Evolutionary conservation across 371 early-diverging fungal genomes (phyloP).

Genomic region (Mucor irregularis): DNA sequence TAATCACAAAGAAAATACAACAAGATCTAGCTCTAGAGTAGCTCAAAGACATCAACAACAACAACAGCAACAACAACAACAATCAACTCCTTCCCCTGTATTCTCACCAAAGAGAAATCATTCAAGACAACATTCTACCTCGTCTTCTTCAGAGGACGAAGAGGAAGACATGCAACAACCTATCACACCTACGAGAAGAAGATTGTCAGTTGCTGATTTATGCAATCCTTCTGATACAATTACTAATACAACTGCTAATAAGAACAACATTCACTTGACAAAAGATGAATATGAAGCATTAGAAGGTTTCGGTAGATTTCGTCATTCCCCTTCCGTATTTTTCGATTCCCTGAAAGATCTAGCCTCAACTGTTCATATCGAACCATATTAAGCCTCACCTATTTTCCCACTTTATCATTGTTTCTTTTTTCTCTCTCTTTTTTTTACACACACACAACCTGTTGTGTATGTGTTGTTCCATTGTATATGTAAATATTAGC

Average conservation of each 20-base stretch:
- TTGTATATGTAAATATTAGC: no score
- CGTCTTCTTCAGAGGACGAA: conserved; percentile 2
- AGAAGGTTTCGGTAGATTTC: conserved; percentile 37
- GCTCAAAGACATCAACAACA: neutral
- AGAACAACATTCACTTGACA: conserved; percentile 19
- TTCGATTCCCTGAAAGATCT: conserved; percentile 26
- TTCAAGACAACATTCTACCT: neutral
- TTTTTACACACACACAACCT: neutral
- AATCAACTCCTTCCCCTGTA: conserved; percentile 4
- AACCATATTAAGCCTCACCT: neutral
- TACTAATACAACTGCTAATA: neutral
- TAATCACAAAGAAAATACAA: neutral
- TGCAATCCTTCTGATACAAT: conserved; percentile 12
- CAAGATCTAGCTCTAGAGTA: neutral
- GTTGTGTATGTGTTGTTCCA: conserved; percentile 2
- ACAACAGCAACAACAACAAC: neutral
- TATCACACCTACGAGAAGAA: neutral
- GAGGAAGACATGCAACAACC: neutral
- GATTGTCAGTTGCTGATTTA: conserved; percentile 33
- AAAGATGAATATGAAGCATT: conserved; percentile 46
- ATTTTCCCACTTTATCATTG: neutral
- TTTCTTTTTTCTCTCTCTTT: conserved; percentile 2
- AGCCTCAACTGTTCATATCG: neutral
- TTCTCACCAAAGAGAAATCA: neutral
- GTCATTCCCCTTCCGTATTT: conserved; percentile 21